Conservation (phyloP, 2,329 filamentous ascomycete genomes). For the Phaeoacremonium minimum region DNA sequence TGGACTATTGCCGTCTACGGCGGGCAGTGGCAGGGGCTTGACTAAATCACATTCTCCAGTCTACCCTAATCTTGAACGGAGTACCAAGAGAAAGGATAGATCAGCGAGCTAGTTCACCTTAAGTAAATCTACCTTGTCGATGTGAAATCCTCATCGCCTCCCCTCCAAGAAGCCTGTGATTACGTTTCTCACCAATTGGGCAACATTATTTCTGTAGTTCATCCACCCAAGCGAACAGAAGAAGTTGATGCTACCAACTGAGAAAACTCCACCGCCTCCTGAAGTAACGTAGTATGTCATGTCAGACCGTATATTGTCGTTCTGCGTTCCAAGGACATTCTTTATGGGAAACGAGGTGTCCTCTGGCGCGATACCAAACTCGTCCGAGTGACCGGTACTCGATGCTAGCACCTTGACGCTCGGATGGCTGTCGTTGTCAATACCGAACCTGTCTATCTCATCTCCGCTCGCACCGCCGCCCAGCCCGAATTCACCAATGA, state of each 20-base stretch:
- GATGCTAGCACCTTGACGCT: conserved; percentile 21
- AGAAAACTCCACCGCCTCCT: conserved; percentile 16
- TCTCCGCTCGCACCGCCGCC: conserved; percentile 26
- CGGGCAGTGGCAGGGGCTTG: too few species aligned
- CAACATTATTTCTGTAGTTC: conserved; percentile 18
- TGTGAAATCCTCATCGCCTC: too few species aligned
- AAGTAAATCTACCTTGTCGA: too few species aligned
- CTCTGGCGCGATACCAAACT: conserved; percentile 16
- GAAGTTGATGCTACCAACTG: conserved; percentile 22
- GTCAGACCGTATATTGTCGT: conserved; percentile 14
- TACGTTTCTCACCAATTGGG: conserved; percentile 12
- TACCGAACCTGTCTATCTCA: conserved; percentile 27
- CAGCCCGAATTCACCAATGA: conserved; percentile 16
- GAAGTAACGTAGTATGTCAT: conserved; percentile 15
- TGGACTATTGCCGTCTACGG: too few species aligned
- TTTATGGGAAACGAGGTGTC: conserved; percentile 14
- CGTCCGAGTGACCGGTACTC: conserved; percentile 13
- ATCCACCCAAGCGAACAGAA: conserved; percentile 16
- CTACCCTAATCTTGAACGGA: too few species aligned
- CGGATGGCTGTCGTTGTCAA: conserved; percentile 19
- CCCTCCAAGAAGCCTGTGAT: neutral
- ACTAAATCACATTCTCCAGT: too few species aligned
- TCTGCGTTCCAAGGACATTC: conserved; percentile 15
- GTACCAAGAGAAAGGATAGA: too few species aligned
- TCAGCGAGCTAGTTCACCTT: too few species aligned